Evolutionary conservation across 2,329 filamentous ascomycete species (phyloP).

Genomic region (Ophiocordyceps australis): DNA sequence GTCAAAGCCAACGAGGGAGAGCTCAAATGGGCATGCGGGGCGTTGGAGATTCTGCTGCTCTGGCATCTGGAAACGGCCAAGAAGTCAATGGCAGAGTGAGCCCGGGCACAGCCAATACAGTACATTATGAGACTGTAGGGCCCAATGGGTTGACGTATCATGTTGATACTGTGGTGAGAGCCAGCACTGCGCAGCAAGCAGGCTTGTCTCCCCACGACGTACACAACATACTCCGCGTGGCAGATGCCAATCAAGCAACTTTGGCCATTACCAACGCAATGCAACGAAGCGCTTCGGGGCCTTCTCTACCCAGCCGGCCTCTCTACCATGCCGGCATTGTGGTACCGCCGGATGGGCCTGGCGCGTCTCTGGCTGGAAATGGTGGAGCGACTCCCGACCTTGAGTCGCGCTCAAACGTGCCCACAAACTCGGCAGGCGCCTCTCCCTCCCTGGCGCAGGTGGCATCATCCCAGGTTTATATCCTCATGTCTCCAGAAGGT

Average conservation of each 20-base stretch:
- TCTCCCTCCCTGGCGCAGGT: slow-evolving; percentile 9
- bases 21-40: slow-evolving; percentile 20
- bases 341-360: slow-evolving; percentile 16
- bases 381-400: slow-evolving; percentile 29
- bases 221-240: slow-evolving; percentile 24
- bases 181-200: slow-evolving; percentile 4
- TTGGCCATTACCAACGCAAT: slow-evolving; percentile 29
- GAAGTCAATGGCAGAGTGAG: slow-evolving; percentile 8
- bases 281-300: slow-evolving; percentile 29
- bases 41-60: slow-evolving; percentile 14
- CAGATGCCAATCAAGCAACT: slow-evolving; percentile 25
- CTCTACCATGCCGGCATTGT: slow-evolving; percentile 21
- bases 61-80: slow-evolving; percentile 4
- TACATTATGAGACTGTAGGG: slow-evolving; percentile 14
- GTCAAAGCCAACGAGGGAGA: slow-evolving; percentile 23
- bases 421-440: slow-evolving; percentile 7
- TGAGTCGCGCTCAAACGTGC: slow-evolving; percentile 12
- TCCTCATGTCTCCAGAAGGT: slow-evolving; percentile 40
- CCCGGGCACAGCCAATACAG: slow-evolving; percentile 8
- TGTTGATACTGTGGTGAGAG: slow-evolving; percentile 14
- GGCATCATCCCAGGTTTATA: slow-evolving; percentile 35
- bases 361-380: slow-evolving; percentile 20
- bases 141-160: slow-evolving; percentile 16
- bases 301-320: slow-evolving; percentile 19
- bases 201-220: slow-evolving; percentile 22